Conservation (phyloP, 768 basidiomycete genomes). For the Calocybe gangraenosa region DNA sequence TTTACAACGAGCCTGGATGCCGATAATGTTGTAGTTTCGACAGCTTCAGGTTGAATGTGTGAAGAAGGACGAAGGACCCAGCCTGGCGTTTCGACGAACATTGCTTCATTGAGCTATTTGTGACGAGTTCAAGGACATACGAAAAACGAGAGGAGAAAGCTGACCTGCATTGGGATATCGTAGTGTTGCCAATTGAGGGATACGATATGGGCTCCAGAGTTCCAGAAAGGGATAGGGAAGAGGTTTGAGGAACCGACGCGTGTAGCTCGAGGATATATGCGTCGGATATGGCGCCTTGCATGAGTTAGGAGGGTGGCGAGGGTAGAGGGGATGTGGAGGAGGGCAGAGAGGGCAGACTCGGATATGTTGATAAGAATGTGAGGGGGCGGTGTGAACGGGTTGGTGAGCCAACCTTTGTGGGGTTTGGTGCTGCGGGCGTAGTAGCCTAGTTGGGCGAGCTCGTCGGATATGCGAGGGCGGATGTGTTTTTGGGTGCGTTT, state of each 20-base stretch:
- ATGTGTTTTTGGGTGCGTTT: constrained; percentile 15
- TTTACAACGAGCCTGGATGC: constrained; percentile 20
- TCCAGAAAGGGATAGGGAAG: constrained; percentile 49
- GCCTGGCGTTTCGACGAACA: constrained; percentile 54
- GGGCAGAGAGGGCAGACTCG: constrained; percentile 40
- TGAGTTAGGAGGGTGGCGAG: constrained; percentile 36
- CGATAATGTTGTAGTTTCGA: constrained; percentile 3
- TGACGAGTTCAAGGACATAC: neutral
- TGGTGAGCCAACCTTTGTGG: constrained; percentile 40
- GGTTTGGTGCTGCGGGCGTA: constrained; percentile 66
- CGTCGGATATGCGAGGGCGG: constrained; percentile 37
- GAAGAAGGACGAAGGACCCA: constrained; percentile 49
- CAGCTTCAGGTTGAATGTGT: constrained; percentile 18
- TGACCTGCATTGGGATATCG: constrained; percentile 45
- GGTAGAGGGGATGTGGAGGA: constrained; percentile 28
- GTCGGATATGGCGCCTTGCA: constrained; percentile 40
- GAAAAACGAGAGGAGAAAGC: neutral
- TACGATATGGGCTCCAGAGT: constrained; percentile 52
- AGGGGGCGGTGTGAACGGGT: constrained; percentile 36
- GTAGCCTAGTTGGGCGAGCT: constrained; percentile 52
- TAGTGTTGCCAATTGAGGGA: constrained; percentile 64
- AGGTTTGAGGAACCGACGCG: constrained; percentile 55
- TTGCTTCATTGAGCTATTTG: constrained; percentile 45
- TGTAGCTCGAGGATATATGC: constrained; percentile 56
- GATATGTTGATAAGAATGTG: constrained; percentile 61